Base-by-base conservation (phyloP, 768 basidiomycete species). In the Nidula microcarpa region DNA sequence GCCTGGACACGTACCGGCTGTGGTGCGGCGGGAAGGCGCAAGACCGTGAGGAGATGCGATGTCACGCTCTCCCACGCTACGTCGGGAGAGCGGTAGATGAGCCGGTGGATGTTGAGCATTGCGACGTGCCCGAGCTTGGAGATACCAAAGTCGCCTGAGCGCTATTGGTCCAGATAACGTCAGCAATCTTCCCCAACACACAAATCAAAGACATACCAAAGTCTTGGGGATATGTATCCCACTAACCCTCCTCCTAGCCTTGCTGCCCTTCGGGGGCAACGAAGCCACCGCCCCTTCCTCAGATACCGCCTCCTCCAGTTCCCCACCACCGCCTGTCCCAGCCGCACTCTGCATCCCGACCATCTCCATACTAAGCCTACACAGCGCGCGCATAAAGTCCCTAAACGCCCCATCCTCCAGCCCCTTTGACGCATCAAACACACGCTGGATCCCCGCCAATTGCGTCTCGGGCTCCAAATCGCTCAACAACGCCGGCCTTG, bases 131-230 rank as follows among this genome's bases (percentile, higher is more conserved):
- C 89, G 18, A 98, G 73, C 63, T 91, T 92, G 54, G 82, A 82
- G 53, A 98, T 86, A n/a, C 93, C 91, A 72, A 97, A 98, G 57
- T 99, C 96, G 0, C 91, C 91, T 0, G 89, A 80, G n/a, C 89
- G 81, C 90, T 94, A 53, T 16, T 30, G 30, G 23, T 30, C 14
- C 23, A n/a, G 47, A 57, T n/a, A 33, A 32, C 1, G 14, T 45
- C 34, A 51, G 53, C 30, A 49, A 55, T 17, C 34, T 47, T 43
- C 7, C 33, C 23, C 23, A 30, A 30, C 23, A 33, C 0, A 50
- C 18, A 44, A 33, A 54, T 39, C 9, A 16, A 13, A 41, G 16
- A 73, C 88, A 61, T 57, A 91, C 90, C 72, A 90, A 69, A 2
- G 87, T 87, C 47, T 85, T 81, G 0, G 89, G 87, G 14, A 94